Base-by-base conservation (phyloP, 257 asterid species). In the Thymus mandschuricus region DNA sequence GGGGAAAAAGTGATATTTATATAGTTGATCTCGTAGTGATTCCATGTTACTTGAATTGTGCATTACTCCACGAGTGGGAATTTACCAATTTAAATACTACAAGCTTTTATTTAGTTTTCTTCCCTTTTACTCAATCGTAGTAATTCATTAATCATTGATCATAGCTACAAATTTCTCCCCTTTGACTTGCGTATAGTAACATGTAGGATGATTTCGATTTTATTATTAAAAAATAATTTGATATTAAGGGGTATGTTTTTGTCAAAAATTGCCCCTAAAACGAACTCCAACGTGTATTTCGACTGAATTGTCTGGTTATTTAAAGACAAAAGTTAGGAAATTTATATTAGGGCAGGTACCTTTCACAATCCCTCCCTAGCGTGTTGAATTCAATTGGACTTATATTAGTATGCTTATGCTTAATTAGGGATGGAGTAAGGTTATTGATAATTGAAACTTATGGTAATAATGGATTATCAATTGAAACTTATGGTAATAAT, bases 11-110 rank as follows among this genome's bases (percentile, higher is more conserved):
- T 41, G 46, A 8, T 2, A 43, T 50, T 15, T 6, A 50, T 15
- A 61, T 38, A 38, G 1, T 13, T 3, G 6, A 3, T 60, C 31
- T 4, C 8, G 4, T 40, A 21, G 3, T 33, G 11, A 31, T 31
- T 59, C 6, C 66, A 64, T 8, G 43, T 64, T 46, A 46, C 57
- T 30, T 64, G 70, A 44, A 46, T 64, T 45, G 12, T 29, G 43
- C 38, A 64, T 2, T 50, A 46, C 59, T 50, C 71, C 60, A 66
- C 33, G 3, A 6, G 48, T 4, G 38, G 40, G 41, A 7, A 29
- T 6, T 63, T n/a, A 30, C 28, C 30, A 31, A 10, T 68, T 41
- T 52, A 59, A 43, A 34, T 45, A 43, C 3, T 31, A 21, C 21
- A 21, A 21, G 5, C 40, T 35, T 35, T 35, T 3, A 12, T 29